Base-by-base conservation (phyloP, 2,329 filamentous ascomycete species). In the Talaromyces sp. region DNA sequence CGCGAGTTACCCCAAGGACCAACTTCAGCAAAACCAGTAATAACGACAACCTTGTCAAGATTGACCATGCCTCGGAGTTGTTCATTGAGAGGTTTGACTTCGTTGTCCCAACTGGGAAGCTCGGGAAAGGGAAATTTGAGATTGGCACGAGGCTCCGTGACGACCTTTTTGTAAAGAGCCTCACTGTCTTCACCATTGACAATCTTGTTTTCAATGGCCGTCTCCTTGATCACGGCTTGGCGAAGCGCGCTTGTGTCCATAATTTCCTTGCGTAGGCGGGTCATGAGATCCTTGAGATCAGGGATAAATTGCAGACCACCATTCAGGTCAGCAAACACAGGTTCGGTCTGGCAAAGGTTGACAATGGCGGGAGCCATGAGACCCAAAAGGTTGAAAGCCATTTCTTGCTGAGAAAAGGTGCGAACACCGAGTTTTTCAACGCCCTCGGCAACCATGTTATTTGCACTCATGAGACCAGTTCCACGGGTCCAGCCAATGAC, bases 401-500 rank as follows among this genome's bases (percentile, higher is more conserved):
- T 99, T 78, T 99, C 95, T 75, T 96, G 92, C 79, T 98, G 95
- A 10, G 93, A 98, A 83, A 99, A 99, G 4, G 95, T 99, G 69
- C 95, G 92, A 27, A 98, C 95, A 70, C 95, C 95, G 67, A 96
- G 95, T 69, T 90, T 91, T 81, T 99, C 95, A 60, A 99, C 91
- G 62, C 93, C 95, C 75, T 98, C 93, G 38, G 95, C 95, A 66
- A 98, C 93, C 69, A 98, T 87, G 77, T 99, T 98, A 83, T 98
- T 98, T 71, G 90, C 93, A 67, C 89, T 90, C 93, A 99, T 99
- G 69, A 99, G 86, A 73, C 95, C 95, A 64, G 95, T 99, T 66
- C 93, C 95, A 80, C 95, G 93, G 68, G 95, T 99, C 95, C 95
- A 99, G 64, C 95, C 95, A 73, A 99, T 99, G 76, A 98, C 91